Conservation (phyloP, 139 green algal species). For the Raphidocelis subcapitata region DNA sequence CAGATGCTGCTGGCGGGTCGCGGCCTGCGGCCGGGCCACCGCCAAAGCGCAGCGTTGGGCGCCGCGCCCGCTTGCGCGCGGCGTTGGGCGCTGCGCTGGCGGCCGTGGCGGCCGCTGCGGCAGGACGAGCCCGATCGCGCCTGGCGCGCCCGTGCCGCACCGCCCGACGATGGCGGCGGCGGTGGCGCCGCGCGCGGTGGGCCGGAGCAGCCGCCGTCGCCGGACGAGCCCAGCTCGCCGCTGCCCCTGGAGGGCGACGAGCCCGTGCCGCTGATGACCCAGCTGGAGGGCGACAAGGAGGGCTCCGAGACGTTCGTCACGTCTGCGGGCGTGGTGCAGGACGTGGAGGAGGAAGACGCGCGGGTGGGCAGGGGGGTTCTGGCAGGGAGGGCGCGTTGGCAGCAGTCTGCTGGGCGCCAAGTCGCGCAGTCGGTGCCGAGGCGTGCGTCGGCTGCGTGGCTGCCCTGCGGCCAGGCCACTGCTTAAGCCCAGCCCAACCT, state of each 20-base stretch:
- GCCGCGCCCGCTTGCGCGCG: too few species aligned
- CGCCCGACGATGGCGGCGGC: too few species aligned
- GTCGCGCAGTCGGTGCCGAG: background rate
- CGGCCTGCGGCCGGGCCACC: too few species aligned
- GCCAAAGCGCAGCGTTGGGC: too few species aligned
- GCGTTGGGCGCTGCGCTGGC: too few species aligned
- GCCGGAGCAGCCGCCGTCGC: too few species aligned
- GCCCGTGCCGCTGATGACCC: background rate
- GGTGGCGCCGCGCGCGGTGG: too few species aligned
- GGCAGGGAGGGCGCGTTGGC: background rate
- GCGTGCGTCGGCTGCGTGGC: background rate
- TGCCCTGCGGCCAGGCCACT: background rate
- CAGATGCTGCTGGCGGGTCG: too few species aligned
- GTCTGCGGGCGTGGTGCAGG: conserved; percentile 49
- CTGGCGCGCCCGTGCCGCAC: too few species aligned
- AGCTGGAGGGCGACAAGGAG: conserved; percentile 20
- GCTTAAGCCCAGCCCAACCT: background rate
- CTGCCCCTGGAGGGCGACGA: background rate
- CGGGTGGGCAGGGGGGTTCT: conserved; percentile 30
- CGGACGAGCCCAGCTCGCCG: too few species aligned
- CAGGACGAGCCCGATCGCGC: too few species aligned
- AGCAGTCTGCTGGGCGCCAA: background rate
- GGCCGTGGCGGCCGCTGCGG: too few species aligned
- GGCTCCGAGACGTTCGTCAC: conserved; percentile 62
- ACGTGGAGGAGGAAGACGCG: conserved; percentile 56